Conservation (phyloP, 2,329 filamentous ascomycete genomes). For the Cercospora zeina region DNA sequence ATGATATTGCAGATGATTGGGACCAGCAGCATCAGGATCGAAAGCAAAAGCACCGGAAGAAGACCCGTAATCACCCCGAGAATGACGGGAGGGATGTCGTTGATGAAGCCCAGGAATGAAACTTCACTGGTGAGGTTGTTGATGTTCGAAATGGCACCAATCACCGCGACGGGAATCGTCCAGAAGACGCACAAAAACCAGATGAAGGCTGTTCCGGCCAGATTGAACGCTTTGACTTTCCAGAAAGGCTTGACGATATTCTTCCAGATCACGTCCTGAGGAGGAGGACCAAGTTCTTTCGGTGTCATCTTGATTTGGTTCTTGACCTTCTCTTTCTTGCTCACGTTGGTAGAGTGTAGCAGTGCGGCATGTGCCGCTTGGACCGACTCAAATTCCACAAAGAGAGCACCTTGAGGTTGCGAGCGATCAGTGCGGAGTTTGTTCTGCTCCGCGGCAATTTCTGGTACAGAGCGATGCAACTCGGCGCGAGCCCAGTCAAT, state of each 20-base stretch:
- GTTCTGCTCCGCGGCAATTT: slow-evolving; percentile 67
- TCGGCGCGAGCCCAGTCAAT: slow-evolving; percentile 82
- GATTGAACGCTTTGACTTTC: slow-evolving; percentile 37
- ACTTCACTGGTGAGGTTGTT: slow-evolving; percentile 43
- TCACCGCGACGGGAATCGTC: slow-evolving; percentile 48
- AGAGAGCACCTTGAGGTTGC: slow-evolving; percentile 70
- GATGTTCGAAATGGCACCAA: slow-evolving; percentile 50
- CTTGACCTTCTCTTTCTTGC: slow-evolving; percentile 22
- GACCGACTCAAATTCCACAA: slow-evolving; percentile 83
- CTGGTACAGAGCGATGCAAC: slow-evolving; percentile 70
- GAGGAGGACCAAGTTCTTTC: slow-evolving; percentile 45
- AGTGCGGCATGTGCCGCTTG: slow-evolving; percentile 78
- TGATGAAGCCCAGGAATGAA: slow-evolving; percentile 47
- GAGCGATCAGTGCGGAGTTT: slow-evolving; percentile 66
- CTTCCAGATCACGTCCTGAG: slow-evolving; percentile 47
- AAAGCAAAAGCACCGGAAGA: slow-evolving; percentile 44
- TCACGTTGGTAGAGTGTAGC: slow-evolving; percentile 48
- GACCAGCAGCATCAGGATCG: slow-evolving; percentile 47
- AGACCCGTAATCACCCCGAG: slow-evolving; percentile 51
- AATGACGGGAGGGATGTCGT: slow-evolving; percentile 44
- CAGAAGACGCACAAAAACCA: slow-evolving; percentile 49
- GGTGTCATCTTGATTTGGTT: slow-evolving; percentile 34
- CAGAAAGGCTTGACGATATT: slow-evolving; percentile 45
- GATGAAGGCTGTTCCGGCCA: slow-evolving; percentile 44
- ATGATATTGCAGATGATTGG: slow-evolving; percentile 45